These are phyloP conservation scores for Serendipita sp. DNA, from an alignment of 768 basidiomycete species.

Conservation along the genomic window DNA sequence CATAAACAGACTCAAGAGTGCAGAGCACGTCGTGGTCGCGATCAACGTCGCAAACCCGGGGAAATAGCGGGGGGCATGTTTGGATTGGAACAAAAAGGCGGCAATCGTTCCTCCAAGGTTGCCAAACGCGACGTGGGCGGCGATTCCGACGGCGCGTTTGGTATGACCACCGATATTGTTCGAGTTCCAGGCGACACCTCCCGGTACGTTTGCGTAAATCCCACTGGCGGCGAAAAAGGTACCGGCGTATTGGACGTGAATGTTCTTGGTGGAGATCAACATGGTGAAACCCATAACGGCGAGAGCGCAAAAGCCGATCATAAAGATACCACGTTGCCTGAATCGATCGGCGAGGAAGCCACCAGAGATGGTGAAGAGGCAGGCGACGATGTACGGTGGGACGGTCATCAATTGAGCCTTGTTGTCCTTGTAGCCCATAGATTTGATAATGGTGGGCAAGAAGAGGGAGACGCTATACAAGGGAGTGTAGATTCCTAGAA, in stretches of 20 bases:
- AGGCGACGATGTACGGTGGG: constrained; percentile 58
- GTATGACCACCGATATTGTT: background rate
- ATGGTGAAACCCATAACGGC: constrained; percentile 1
- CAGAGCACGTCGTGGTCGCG: background rate
- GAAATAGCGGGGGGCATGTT: background rate
- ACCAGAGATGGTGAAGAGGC: constrained; percentile 45
- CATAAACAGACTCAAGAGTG: background rate
- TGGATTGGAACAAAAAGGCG: background rate
- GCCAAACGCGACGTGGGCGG: background rate
- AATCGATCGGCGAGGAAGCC: constrained; percentile 48
- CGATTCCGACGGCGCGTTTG: background rate
- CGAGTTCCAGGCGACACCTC: constrained; percentile 2
- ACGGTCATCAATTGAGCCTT: constrained; percentile 62
- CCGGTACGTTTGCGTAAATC: constrained; percentile 1
- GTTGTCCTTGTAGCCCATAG: constrained; percentile 45
- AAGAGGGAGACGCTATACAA: constrained; percentile 37
- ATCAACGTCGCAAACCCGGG: background rate
- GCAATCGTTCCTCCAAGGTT: background rate
- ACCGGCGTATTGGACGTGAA: constrained; percentile 7
- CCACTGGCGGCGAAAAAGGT: constrained; percentile 6
- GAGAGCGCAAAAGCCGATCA: background rate
- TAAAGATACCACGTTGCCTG: constrained; percentile 44
- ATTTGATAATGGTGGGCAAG: constrained; percentile 59
- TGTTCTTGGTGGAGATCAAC: background rate
- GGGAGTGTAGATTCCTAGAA: background rate